Evolutionary conservation across 2,329 filamentous ascomycete genomes (phyloP).

Genomic region (Fusarium floridanum): DNA sequence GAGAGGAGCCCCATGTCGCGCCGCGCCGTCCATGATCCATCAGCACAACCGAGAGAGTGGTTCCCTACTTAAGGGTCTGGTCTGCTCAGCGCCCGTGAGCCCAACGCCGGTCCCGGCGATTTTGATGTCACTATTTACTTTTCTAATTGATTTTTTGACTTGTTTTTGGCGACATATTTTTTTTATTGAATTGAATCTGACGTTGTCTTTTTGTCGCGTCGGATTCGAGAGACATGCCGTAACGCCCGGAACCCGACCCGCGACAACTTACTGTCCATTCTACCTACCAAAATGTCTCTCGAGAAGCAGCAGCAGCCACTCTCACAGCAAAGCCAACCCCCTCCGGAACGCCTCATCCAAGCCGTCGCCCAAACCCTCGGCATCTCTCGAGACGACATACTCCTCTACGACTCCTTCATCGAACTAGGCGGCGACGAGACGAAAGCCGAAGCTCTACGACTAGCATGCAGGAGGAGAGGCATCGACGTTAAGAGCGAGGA

Average conservation of each 20-base stretch:
- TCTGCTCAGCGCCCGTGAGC: not conserved
- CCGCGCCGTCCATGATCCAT: not conserved
- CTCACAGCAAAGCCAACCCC: conserved; percentile 23
- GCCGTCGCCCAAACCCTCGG: conserved; percentile 55
- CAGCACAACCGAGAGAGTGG: not conserved
- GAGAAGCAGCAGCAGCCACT: not conserved
- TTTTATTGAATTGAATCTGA: not conserved
- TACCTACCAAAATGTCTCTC: not conserved
- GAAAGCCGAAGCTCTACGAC: conserved; percentile 45
- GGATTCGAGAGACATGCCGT: not conserved
- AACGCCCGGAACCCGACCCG: not conserved
- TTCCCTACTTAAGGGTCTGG: conserved; percentile 1
- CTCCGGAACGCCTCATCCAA: conserved; percentile 50
- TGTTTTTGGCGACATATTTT: not conserved
- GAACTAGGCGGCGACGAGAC: conserved; percentile 59
- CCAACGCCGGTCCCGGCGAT: not conserved
- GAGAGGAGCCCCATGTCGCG: not conserved
- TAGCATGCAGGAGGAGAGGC: conserved; percentile 35
- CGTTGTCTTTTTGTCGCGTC: not conserved
- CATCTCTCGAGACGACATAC: conserved; percentile 49
- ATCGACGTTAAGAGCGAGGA: conserved; percentile 56
- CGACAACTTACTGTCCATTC: not conserved
- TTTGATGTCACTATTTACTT: not conserved
- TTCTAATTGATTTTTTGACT: not conserved
- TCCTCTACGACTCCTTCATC: conserved; percentile 57